A percentile compares a stretch with the other conserved stretches of the same genome.
These are phyloP conservation scores for Fomitopsis pulvina DNA, from an alignment of 768 basidiomycete genomes.

Conservation along the genomic window DNA sequence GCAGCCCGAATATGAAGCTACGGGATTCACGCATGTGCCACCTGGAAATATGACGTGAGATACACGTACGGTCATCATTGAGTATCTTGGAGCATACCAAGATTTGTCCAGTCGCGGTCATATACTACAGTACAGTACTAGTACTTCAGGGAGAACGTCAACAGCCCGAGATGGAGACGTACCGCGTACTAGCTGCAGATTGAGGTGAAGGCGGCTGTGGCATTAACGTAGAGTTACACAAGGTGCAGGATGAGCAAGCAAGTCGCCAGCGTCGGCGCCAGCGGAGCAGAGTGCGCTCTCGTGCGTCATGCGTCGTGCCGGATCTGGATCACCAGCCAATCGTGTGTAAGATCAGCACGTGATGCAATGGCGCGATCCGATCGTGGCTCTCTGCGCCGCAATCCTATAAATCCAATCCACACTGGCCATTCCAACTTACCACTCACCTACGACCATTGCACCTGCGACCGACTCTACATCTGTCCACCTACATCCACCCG, in stretches of 20 bases:
- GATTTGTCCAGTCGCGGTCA: too few relatives aligned
- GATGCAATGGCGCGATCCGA: slow-evolving; percentile 5
- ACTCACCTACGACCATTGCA: not conserved
- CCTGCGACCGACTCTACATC: not conserved
- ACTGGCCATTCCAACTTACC: not conserved
- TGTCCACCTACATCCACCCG: not conserved
- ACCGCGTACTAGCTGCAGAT: too few relatives aligned
- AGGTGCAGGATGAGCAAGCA: not conserved
- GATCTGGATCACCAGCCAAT: not conserved
- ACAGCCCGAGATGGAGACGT: too few relatives aligned
- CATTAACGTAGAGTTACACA: too few relatives aligned
- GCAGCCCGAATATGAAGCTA: too few relatives aligned
- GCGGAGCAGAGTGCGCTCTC: not conserved
- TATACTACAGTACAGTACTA: too few relatives aligned
- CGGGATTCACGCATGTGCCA: too few relatives aligned
- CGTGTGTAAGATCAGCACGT: slow-evolving; percentile 3
- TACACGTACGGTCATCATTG: too few relatives aligned
- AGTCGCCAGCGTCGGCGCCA: not conserved
- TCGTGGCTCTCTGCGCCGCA: not conserved
- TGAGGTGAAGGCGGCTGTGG: too few relatives aligned
- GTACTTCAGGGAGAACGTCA: too few relatives aligned
- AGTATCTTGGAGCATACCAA: too few relatives aligned
- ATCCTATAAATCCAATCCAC: slow-evolving; percentile 1
- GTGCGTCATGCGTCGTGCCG: not conserved
- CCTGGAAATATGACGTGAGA: too few relatives aligned